These are phyloP conservation scores for Daldinia grandis DNA, from an alignment of 495 filamentous ascomycete genomes.

Conservation along the genomic window DNA sequence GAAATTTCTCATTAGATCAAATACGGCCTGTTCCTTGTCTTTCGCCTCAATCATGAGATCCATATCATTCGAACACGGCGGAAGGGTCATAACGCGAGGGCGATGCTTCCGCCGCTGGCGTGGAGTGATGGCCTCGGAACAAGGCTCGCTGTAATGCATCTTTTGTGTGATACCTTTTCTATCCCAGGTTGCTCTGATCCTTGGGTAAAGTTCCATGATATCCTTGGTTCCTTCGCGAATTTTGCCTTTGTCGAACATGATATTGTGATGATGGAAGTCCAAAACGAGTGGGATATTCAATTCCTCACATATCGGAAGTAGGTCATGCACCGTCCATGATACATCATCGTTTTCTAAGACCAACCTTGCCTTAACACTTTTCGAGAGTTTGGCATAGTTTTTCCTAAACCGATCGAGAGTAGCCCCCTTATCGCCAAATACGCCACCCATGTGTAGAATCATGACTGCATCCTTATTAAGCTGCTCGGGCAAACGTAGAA, in stretches of 20 bases:
- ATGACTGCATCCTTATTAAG: conserved; percentile 89
- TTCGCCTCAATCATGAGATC: conserved; percentile 99
- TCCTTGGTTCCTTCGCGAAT: conserved; percentile 88
- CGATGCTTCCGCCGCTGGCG: conserved; percentile 84
- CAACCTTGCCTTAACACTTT: conserved; percentile 77
- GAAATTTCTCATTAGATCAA: conserved; percentile 89
- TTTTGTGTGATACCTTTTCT: conserved; percentile 89
- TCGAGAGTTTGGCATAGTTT: conserved; percentile 73
- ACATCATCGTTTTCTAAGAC: conserved; percentile 97
- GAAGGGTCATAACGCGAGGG: conserved; percentile 76
- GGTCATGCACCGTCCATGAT: conserved; percentile 85
- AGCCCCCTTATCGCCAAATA: conserved; percentile 86
- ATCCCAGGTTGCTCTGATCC: conserved; percentile 86
- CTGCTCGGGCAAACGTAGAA: conserved; percentile 81
- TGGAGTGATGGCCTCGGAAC: conserved; percentile 74
- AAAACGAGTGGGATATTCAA: conserved; percentile 92
- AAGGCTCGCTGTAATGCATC: conserved; percentile 94
- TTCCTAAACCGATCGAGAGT: conserved; percentile 82
- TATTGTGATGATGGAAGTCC: conserved; percentile 96
- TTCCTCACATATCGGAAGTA: conserved; percentile 91
- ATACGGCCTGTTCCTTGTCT: conserved; percentile 97
- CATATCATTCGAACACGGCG: conserved; percentile 82
- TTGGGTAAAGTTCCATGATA: conserved; percentile 66
- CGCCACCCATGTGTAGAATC: conserved; percentile 94
- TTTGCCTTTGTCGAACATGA: conserved; percentile 75